Percentiles rank a stretch among this genome's conserved stretches.
Conservation (phyloP, 225 moss, liverwort and hornwort species). For the Polytrichum commune region DNA sequence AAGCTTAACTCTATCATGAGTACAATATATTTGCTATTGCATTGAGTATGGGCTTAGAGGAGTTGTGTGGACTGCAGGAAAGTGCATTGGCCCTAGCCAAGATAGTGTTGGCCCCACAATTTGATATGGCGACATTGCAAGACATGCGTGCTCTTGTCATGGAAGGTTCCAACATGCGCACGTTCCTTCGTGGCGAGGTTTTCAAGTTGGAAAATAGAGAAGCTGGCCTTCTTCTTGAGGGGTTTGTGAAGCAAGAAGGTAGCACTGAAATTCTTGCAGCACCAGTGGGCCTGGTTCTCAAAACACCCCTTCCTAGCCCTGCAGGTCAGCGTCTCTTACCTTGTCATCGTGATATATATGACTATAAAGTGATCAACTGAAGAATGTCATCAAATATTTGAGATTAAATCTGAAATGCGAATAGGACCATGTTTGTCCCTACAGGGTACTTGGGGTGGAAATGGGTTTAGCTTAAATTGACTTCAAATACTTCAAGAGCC, state of each 20-base stretch:
- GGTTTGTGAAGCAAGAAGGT: conserved; percentile 78
- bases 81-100: conserved; percentile 79
- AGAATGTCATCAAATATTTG: no score
- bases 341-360: background rate
- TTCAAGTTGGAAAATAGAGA: conserved; percentile 60
- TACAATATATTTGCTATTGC: no score
- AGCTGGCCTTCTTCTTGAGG: conserved; percentile 86
- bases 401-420: no score
- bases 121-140: conserved; percentile 71
- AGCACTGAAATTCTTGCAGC: conserved; percentile 67
- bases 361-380: background rate
- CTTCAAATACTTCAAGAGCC: no score
- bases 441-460: no score
- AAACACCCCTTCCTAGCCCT: conserved; percentile 27
- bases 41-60: no score
- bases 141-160: conserved; percentile 63
- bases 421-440: no score
- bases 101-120: conserved; percentile 61
- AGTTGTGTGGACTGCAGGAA: conserved; percentile 42
- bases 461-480: no score
- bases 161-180: conserved; percentile 64
- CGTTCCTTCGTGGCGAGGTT: conserved; percentile 79
- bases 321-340: conserved; percentile 24
- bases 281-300: conserved; percentile 63
- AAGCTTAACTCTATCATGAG: no score